A percentile compares a stretch with the other conserved stretches of the same genome.
Evolutionary conservation across 1,139 yeast species (phyloP).

Genomic region (Lodderomyces parapsilosis): DNA sequence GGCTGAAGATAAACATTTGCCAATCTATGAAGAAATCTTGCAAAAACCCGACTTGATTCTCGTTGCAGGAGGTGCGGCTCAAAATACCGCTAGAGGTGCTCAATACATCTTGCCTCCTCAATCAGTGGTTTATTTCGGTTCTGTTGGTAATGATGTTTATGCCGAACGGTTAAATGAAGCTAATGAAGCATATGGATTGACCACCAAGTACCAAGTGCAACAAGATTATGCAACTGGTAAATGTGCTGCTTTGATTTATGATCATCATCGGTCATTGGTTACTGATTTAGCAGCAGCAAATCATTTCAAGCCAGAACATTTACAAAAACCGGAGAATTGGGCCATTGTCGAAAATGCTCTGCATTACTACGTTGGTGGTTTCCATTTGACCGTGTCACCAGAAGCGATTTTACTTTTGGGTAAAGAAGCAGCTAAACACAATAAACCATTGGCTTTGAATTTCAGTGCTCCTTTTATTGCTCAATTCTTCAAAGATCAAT

Average conservation of each 20-base stretch:
- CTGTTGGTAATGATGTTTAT: conserved; percentile 91
- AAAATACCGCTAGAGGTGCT: conserved; percentile 98
- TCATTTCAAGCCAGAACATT: conserved; percentile 88
- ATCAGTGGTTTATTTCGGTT: conserved; percentile 91
- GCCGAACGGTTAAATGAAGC: conserved; percentile 80
- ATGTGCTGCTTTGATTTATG: conserved; percentile 94
- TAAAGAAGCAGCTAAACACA: conserved; percentile 81
- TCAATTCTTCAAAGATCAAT: conserved; percentile 89
- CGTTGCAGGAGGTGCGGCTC: conserved; percentile 99
- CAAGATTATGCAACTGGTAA: conserved; percentile 84
- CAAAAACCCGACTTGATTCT: conserved; percentile 59
- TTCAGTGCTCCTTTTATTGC: conserved; percentile 96
- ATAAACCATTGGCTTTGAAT: conserved; percentile 84
- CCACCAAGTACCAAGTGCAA: conserved; percentile 81
- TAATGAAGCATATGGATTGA: conserved; percentile 83
- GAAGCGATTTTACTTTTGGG: conserved; percentile 90
- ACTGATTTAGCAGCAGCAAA: conserved; percentile 98
- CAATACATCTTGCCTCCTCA: conserved; percentile 82
- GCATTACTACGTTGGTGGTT: conserved; percentile 92
- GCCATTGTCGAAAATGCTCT: conserved; percentile 74
- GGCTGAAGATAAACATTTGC: conserved; percentile 84
- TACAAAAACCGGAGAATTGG: conserved; percentile 92
- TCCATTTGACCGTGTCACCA: conserved; percentile 96
- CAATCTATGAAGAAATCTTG: conserved; percentile 79
- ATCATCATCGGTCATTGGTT: conserved; percentile 85